Percentiles rank a stretch among this genome's conserved stretches.
phyloP scores from a whole-genome alignment of 2,329 filamentous ascomycete genomes.

The Aspergillus pseudoglaucus region DNA sequence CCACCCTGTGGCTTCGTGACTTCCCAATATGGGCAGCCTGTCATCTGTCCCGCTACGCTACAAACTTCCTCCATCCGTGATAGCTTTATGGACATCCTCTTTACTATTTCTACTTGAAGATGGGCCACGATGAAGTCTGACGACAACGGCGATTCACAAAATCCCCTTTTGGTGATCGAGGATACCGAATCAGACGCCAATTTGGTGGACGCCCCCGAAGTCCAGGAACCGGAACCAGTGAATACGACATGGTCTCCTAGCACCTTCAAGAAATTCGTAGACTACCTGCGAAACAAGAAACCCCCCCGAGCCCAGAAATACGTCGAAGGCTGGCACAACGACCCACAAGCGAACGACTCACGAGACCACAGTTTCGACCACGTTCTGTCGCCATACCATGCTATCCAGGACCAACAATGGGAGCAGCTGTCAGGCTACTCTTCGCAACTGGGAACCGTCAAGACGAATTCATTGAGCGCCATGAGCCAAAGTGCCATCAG shows the following conservation, averaged over 20 bases:
- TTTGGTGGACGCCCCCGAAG: slow-evolving; percentile 2
- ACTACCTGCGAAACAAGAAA: slow-evolving; percentile 28
- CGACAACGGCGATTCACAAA: background rate
- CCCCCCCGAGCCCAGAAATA: slow-evolving; percentile 16
- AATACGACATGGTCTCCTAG: slow-evolving; percentile 2
- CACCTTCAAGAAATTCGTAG: slow-evolving; percentile 35
- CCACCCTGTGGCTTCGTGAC: background rate
- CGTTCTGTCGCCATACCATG: slow-evolving; percentile 14
- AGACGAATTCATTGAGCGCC: slow-evolving; percentile 73
- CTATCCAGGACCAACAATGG: slow-evolving; percentile 35
- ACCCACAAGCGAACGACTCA: background rate
- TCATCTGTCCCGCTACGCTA: background rate
- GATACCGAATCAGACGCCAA: slow-evolving; percentile 4
- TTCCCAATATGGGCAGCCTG: background rate
- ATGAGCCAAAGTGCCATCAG: slow-evolving; percentile 63
- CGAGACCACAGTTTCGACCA: slow-evolving; percentile 1
- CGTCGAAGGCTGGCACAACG: slow-evolving; percentile 33
- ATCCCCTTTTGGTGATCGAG: background rate
- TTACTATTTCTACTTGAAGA: background rate
- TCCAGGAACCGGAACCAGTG: slow-evolving; percentile 4
- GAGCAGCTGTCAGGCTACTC: slow-evolving; percentile 70
- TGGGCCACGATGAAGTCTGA: slow-evolving; percentile 9
- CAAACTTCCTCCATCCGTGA: background rate
- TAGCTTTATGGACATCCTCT: background rate
- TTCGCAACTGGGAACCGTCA: slow-evolving; percentile 71